These are phyloP conservation scores for Hippophae rhamnoides DNA, from an alignment of 306 rosid species.

Conservation along the genomic window DNA sequence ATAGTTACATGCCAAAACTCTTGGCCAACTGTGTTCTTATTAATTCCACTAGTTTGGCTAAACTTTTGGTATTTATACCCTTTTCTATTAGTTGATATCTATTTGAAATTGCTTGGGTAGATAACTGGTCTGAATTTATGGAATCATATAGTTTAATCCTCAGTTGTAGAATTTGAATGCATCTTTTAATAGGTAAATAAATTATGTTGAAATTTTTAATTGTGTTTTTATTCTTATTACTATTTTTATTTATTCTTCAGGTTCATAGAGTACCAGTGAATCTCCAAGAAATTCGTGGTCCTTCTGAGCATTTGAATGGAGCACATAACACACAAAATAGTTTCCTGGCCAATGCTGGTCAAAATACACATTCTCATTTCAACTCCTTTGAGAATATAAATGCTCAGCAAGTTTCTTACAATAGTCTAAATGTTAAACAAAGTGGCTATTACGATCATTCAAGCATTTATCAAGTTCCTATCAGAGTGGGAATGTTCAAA, in stretches of 20 bases:
- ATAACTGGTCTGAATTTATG: too few relatives aligned
- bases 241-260: slow-evolving; percentile 12
- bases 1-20: too few relatives aligned
- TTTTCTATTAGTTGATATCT: too few relatives aligned
- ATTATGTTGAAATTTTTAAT: too few relatives aligned
- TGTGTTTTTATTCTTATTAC: too few relatives aligned
- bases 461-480: slow-evolving; percentile 5
- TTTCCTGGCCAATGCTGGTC: slow-evolving; percentile 15
- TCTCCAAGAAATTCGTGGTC: slow-evolving; percentile 13
- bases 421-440: slow-evolving; percentile 6
- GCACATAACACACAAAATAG: slow-evolving; percentile 18
- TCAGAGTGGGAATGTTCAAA: slow-evolving; percentile 1
- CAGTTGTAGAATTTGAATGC: too few relatives aligned
- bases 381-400: slow-evolving; percentile 4
- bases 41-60: too few relatives aligned
- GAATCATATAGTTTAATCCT: too few relatives aligned
- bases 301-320: slow-evolving; percentile 15
- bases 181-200: too few relatives aligned
- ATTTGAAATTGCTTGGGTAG: too few relatives aligned
- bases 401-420: slow-evolving; percentile 15
- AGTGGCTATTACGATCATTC: background rate
- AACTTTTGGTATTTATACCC: too few relatives aligned
- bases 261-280: slow-evolving; percentile 15
- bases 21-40: too few relatives aligned
- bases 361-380: slow-evolving; percentile 9